Conservation (phyloP, 129 eudicot species). For the Rutidosis leptorrhynchoides region DNA sequence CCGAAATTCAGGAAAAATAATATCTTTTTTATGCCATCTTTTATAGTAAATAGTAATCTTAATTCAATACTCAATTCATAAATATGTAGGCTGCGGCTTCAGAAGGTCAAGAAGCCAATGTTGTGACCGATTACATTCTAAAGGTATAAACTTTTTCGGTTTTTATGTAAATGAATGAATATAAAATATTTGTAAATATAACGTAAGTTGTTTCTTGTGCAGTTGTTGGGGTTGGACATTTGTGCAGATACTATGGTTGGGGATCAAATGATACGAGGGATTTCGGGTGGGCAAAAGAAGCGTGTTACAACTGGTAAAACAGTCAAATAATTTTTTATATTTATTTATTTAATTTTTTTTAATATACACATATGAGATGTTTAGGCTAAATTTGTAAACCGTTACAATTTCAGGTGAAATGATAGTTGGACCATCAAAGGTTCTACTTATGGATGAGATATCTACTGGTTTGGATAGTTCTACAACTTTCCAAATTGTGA, state of each 20-base stretch:
- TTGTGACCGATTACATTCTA: conserved; percentile 74
- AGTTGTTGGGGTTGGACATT: conserved; percentile 59
- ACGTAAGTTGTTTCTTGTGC: conserved; percentile 1
- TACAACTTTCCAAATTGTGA: conserved; percentile 63
- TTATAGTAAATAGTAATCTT: background rate
- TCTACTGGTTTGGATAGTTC: conserved; percentile 74
- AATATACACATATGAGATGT: background rate
- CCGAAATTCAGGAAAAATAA: background rate
- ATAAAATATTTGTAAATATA: background rate
- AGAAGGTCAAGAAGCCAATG: conserved; percentile 60
- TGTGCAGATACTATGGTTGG: conserved; percentile 80
- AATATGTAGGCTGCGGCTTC: conserved; percentile 63
- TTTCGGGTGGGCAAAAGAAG: conserved; percentile 67
- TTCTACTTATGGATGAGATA: conserved; percentile 65
- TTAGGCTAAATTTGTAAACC: conserved; percentile 2
- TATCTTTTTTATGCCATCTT: background rate
- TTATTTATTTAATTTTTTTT: no score
- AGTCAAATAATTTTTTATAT: no score
- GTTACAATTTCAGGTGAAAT: conserved; percentile 43
- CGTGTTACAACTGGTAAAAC: conserved; percentile 75
- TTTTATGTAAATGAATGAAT: background rate
- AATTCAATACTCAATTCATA: background rate
- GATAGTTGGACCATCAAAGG: conserved; percentile 63
- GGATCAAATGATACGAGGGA: conserved; percentile 61
- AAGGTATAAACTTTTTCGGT: conserved; percentile 41